Percentiles rank a stretch among this genome's conserved stretches.
phyloP scores from a whole-genome alignment of 805 yeast species.

The Schwanniomyces occidentalis region DNA sequence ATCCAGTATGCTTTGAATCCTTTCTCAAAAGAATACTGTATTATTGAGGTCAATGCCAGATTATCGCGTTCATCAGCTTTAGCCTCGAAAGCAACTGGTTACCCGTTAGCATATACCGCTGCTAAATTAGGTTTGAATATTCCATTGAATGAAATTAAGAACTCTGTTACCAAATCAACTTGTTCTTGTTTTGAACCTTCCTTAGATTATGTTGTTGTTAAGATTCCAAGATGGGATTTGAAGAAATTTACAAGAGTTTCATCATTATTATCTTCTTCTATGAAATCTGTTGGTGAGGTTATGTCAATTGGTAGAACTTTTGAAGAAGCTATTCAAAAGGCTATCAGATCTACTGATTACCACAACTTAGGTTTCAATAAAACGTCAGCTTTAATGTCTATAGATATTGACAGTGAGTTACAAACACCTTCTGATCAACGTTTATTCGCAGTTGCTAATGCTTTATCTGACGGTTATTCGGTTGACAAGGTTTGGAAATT shows the following conservation, averaged over 20 bases:
- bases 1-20: constrained; percentile 97
- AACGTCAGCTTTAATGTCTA: constrained; percentile 81
- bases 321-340: constrained; percentile 97
- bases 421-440: constrained; percentile 98
- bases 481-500: constrained; percentile 90
- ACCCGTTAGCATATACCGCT: constrained; percentile 97
- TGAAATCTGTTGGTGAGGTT: constrained; percentile 99
- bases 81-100: constrained; percentile 98
- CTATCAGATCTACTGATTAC: constrained; percentile 94
- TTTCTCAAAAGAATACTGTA: constrained; percentile 89
- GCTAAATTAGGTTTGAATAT: constrained; percentile 94
- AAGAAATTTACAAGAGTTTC: constrained; percentile 94
- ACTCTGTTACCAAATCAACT: constrained; percentile 90
- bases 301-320: constrained; percentile 97
- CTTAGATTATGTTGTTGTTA: constrained; percentile 92
- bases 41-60: constrained; percentile 97
- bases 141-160: constrained; percentile 86
- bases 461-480: constrained; percentile 81
- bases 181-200: constrained; percentile 98
- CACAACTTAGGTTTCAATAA: constrained; percentile 92
- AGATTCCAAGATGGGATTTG: constrained; percentile 99
- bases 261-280: constrained; percentile 81
- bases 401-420: constrained; percentile 89
- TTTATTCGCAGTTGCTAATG: constrained; percentile 94
- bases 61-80: constrained; percentile 97